Conservation (phyloP, 2,329 filamentous ascomycete genomes). For the Fusarium gaditjirri region DNA sequence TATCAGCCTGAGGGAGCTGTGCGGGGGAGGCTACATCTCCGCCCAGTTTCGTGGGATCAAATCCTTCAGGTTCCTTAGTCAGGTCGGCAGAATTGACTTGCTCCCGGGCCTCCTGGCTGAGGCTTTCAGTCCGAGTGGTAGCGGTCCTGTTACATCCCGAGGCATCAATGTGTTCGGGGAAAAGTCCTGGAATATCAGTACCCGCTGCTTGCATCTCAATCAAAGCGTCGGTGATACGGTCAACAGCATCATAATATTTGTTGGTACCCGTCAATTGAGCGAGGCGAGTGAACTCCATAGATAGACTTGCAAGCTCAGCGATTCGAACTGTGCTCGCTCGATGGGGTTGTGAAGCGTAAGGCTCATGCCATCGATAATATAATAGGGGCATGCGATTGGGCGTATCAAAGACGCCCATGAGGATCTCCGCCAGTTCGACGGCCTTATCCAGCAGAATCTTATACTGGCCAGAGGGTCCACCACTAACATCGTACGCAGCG, state of each 20-base stretch:
- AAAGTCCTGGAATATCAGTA: slow-evolving; percentile 80
- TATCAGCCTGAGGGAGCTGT: slow-evolving; percentile 26
- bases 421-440: slow-evolving; percentile 79
- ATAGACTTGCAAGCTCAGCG: slow-evolving; percentile 82
- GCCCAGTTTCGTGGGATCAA: slow-evolving; percentile 20
- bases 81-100: slow-evolving; percentile 50
- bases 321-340: slow-evolving; percentile 68
- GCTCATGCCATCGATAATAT: slow-evolving; percentile 81
- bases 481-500: slow-evolving; percentile 87
- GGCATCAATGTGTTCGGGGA: slow-evolving; percentile 80
- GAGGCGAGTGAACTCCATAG: slow-evolving; percentile 88
- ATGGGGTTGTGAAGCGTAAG: slow-evolving; percentile 70
- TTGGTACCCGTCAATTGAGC: slow-evolving; percentile 84
- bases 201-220: slow-evolving; percentile 76
- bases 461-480: slow-evolving; percentile 65
- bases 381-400: slow-evolving; percentile 92
- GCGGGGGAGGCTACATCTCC: slow-evolving; percentile 7
- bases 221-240: slow-evolving; percentile 84
- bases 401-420: slow-evolving; percentile 88
- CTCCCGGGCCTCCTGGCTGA: slow-evolving; percentile 51
- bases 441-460: slow-evolving; percentile 79
- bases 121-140: slow-evolving; percentile 41
- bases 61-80: slow-evolving; percentile 44
- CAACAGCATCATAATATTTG: slow-evolving; percentile 91
- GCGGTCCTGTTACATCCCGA: slow-evolving; percentile 77